Conservation (phyloP, 257 asterid species). For the Scutellaria galericulata region DNA sequence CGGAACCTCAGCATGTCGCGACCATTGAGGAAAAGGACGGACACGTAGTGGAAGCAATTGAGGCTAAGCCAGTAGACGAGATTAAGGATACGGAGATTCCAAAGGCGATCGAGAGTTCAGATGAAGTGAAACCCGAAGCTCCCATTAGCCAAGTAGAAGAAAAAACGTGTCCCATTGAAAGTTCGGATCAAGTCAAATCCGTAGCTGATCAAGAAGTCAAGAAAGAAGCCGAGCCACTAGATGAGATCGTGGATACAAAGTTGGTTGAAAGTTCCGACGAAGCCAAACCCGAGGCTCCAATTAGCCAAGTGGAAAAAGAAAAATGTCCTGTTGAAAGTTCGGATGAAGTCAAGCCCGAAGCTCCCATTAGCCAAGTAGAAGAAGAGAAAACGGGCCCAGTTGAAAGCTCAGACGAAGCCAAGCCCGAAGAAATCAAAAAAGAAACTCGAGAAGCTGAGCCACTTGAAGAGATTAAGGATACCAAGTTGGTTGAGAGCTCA, state of each 20-base stretch:
- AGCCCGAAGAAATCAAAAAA: slow-evolving; percentile 35
- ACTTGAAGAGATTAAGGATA: slow-evolving; percentile 34
- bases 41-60: slow-evolving; percentile 18
- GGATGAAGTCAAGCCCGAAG: too few species aligned
- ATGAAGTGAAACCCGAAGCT: too few species aligned
- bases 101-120: slow-evolving; percentile 1
- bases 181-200: slow-evolving; percentile 2
- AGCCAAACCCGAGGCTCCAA: slow-evolving; percentile 29
- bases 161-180: too few species aligned
- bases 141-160: too few species aligned
- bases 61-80: slow-evolving; percentile 35
- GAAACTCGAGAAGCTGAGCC: slow-evolving; percentile 41
- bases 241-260: slow-evolving; percentile 32
- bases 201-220: slow-evolving; percentile 29
- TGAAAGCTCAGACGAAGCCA: neutral
- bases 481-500: slow-evolving; percentile 8
- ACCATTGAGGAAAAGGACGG: slow-evolving; percentile 34
- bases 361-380: too few species aligned
- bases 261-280: neutral
- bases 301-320: slow-evolving; percentile 33
- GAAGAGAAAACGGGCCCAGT: too few species aligned
- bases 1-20: slow-evolving; percentile 1
- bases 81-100: slow-evolving; percentile 22
- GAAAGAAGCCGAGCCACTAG: slow-evolving; percentile 37
- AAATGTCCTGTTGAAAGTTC: neutral